Percentiles rank a stretch among this genome's conserved stretches.
Evolutionary conservation across 2,329 filamentous ascomycete genomes (phyloP).

Genomic region (Aspergillus tamarii): DNA sequence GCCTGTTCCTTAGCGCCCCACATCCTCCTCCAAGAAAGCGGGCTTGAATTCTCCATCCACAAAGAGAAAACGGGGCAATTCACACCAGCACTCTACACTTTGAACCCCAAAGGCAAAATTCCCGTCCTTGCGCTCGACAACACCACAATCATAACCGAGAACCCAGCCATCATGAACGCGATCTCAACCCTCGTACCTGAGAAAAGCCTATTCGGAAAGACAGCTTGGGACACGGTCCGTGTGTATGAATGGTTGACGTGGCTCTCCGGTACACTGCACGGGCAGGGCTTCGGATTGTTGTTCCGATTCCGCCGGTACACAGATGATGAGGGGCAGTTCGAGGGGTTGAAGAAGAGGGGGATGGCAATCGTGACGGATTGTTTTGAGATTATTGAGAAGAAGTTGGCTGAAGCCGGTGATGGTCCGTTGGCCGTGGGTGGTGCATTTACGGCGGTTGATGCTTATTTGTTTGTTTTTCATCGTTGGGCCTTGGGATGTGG

Average conservation of each 20-base stretch:
- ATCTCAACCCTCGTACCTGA: background rate
- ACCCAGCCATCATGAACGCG: background rate
- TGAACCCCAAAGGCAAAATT: background rate
- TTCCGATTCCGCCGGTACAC: background rate
- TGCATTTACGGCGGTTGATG: background rate
- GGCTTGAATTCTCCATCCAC: background rate
- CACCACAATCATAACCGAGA: background rate
- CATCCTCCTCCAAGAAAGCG: background rate
- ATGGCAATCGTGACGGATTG: background rate
- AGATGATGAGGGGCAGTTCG: background rate
- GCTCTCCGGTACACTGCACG: background rate
- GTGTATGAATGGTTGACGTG: slow-evolving; percentile 4
- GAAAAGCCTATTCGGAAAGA: background rate
- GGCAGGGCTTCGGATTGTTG: background rate
- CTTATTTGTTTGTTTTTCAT: slow-evolving; percentile 1
- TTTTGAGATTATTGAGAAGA: background rate
- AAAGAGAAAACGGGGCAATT: background rate
- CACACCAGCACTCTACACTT: background rate
- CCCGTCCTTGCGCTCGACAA: background rate
- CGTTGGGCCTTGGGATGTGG: background rate
- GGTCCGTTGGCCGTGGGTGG: background rate
- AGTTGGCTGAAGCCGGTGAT: background rate
- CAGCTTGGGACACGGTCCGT: background rate
- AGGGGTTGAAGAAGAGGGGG: background rate
- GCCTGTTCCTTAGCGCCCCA: background rate